phyloP scores from a whole-genome alignment of 306 rosid genomes.

The Psophocarpus tetragonolobus region DNA sequence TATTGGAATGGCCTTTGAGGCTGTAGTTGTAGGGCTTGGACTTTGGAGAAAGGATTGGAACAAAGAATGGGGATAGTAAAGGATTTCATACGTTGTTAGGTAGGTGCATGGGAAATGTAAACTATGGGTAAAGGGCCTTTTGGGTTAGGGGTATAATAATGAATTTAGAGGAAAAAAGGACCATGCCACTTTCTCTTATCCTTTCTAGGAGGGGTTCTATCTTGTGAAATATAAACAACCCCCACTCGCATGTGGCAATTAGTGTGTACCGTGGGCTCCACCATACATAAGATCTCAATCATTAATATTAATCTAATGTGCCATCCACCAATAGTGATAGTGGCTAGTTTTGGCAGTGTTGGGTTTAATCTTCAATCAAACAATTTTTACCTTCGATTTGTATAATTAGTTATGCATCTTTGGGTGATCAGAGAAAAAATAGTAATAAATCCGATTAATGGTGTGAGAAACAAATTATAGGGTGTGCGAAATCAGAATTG shows the following conservation, averaged over 20 bases:
- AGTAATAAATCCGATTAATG: not conserved
- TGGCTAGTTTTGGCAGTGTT: conserved; percentile 9
- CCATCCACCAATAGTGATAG: conserved; percentile 3
- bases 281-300: not conserved
- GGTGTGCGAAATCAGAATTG: not conserved
- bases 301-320: conserved; percentile 8
- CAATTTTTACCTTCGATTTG: not conserved
- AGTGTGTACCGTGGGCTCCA: conserved; percentile 27
- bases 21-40: not conserved
- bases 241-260: conserved; percentile 35
- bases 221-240: conserved; percentile 23
- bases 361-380: not conserved
- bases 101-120: conserved; percentile 50
- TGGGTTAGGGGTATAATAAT: not conserved
- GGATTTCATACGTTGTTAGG: conserved; percentile 34
- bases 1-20: not conserved
- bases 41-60: not conserved
- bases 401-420: not conserved
- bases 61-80: not conserved
- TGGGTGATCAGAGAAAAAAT: not conserved
- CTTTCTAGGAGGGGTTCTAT: not conserved
- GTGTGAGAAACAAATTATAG: not conserved
- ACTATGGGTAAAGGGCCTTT: conserved; percentile 26
- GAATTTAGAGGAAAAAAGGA: not conserved
- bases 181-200: not conserved